Evolutionary conservation across 805 yeast genomes (phyloP), one percentile per base, ranked within the genome.

Genomic region (Yamadazyma kitorensis): DNA sequence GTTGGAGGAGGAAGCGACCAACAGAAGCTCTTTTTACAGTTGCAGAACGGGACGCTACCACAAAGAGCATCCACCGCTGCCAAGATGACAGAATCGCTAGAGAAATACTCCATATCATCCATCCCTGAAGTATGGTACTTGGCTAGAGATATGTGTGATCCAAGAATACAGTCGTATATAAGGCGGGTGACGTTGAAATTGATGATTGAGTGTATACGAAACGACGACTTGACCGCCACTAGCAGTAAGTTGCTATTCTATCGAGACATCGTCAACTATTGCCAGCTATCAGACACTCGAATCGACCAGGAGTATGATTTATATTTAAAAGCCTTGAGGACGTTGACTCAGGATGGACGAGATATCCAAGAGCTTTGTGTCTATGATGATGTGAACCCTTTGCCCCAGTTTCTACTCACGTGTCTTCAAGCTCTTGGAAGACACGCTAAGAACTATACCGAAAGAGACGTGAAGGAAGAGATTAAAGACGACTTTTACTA

Each of bases 51-150:
- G 1, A 50, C 69, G 0, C 38, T 57, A 6, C 49, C 68, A 2
- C 44, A 37, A 14, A 59, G 80, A 40, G 62, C 73, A 1, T 61
- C 70, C 1, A 78, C 83, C 0, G 78, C 84, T 0, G 63, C 61
- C 2, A 55, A 68, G 14, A 55, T 86, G 26, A 59, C 73, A 5
- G 68, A 68, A 2, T 63, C 76, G 3, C 55, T 86, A 2, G 70
- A 70, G 15, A 72, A 68, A 30, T 70, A 68, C 31, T 63, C 80
- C 3, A 69, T 78, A 2, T 67, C 80, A 0, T 72, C 82, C 2
- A 68, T 85, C 4, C 79, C 86, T 0, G 88, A 83, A 41, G 67
- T 86, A 2, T 86, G 96, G 96, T 77, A 80, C 52, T 59, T 78
- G 33, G 80, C 82, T 0, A 62, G 74, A 39, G 75, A 70, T 32